Conservation (phyloP, 768 basidiomycete genomes). For the Boletus reticulatus region DNA sequence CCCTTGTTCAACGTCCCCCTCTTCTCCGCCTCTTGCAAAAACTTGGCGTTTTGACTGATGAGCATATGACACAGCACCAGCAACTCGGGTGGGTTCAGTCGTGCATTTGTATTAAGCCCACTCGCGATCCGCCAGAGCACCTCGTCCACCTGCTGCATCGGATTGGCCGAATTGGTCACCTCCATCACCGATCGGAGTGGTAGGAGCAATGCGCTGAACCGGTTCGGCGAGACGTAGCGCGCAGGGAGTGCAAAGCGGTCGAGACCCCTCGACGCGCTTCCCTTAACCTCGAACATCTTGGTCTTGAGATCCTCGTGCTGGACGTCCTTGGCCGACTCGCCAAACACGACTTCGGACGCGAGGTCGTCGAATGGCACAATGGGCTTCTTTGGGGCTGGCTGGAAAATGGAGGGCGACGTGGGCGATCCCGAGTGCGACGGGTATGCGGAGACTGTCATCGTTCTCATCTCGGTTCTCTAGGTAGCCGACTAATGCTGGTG, state of each 20-base stretch:
- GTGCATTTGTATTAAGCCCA: slow-evolving; percentile 84
- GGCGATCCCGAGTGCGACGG: slow-evolving; percentile 83
- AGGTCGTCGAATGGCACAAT: slow-evolving; percentile 65
- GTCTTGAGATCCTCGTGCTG: slow-evolving; percentile 90
- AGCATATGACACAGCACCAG: slow-evolving; percentile 85
- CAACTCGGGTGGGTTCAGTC: slow-evolving; percentile 66
- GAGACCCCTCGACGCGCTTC: slow-evolving; percentile 77
- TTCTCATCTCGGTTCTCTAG: slow-evolving; percentile 81
- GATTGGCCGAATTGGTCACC: slow-evolving; percentile 78
- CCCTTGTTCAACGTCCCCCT: slow-evolving; percentile 30
- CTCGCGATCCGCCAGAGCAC: slow-evolving; percentile 77
- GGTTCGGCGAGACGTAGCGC: slow-evolving; percentile 69
- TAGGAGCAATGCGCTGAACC: slow-evolving; percentile 70
- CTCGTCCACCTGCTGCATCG: slow-evolving; percentile 85
- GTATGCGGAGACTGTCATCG: slow-evolving; percentile 85
- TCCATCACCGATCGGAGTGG: slow-evolving; percentile 82
- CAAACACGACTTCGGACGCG: slow-evolving; percentile 89
- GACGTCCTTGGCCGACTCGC: slow-evolving; percentile 88
- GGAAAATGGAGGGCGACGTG: slow-evolving; percentile 84
- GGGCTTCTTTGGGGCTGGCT: slow-evolving; percentile 52
- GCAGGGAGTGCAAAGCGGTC: too few relatives aligned
- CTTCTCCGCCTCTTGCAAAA: slow-evolving; percentile 61
- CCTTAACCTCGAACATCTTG: slow-evolving; percentile 88
- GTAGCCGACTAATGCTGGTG: slow-evolving; percentile 71
- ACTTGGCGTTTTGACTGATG: slow-evolving; percentile 86